A percentile compares a stretch with the other conserved stretches of the same genome.
These are phyloP conservation scores for Saccharomyces hybrid DNA, from an alignment of 1,139 yeast genomes.

Conservation along the genomic window DNA sequence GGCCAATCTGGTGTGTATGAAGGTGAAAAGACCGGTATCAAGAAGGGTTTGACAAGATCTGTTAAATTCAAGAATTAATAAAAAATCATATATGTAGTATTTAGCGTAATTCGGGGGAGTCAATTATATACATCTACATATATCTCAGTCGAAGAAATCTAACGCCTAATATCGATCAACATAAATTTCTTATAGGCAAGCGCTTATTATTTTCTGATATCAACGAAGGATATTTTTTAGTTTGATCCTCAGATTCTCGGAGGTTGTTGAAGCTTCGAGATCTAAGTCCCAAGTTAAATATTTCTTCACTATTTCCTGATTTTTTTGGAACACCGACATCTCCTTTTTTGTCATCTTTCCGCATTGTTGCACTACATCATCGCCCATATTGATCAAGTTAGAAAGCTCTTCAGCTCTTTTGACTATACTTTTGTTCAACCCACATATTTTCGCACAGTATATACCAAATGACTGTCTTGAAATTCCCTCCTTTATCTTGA, in stretches of 20 bases:
- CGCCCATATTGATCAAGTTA: slow-evolving; percentile 14
- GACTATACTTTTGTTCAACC: slow-evolving; percentile 29
- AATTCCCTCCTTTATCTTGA: slow-evolving; percentile 31
- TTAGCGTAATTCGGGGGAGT: background rate
- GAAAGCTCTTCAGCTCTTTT: slow-evolving; percentile 29
- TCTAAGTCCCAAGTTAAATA: slow-evolving; percentile 33
- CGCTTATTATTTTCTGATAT: background rate
- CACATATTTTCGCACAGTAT: slow-evolving; percentile 36
- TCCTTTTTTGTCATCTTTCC: slow-evolving; percentile 17
- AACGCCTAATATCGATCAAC: background rate
- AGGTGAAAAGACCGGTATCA: slow-evolving; percentile 97
- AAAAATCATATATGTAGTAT: background rate
- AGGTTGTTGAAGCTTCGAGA: slow-evolving; percentile 9
- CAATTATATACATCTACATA: background rate
- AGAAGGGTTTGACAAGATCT: slow-evolving; percentile 81
- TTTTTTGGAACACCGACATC: slow-evolving; percentile 12
- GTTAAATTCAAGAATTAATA: slow-evolving; percentile 49
- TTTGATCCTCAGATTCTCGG: slow-evolving; percentile 9
- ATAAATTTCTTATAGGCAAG: background rate
- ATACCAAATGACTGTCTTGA: slow-evolving; percentile 35
- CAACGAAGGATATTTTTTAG: slow-evolving; percentile 3
- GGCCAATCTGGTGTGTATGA: slow-evolving; percentile 72
- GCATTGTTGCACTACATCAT: slow-evolving; percentile 17
- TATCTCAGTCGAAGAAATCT: background rate
- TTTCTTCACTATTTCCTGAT: slow-evolving; percentile 27